phyloP scores from a whole-genome alignment of 352 stramenopile species.

The Phytophthora citrophthora region DNA sequence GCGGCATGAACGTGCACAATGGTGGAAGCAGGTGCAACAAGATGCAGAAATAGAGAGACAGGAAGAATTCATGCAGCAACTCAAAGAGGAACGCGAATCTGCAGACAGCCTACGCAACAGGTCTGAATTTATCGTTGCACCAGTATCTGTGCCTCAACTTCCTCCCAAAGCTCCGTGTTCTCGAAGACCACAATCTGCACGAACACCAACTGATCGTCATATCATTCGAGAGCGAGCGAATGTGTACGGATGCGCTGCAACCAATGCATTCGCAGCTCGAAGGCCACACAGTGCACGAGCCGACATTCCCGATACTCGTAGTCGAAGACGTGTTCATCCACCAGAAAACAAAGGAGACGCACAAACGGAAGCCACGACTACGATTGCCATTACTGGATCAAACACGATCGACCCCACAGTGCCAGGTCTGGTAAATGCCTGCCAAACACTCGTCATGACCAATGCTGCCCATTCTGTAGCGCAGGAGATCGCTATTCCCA shows the following conservation, averaged over 20 bases:
- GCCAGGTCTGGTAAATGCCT: conserved; percentile 32
- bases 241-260: conserved; percentile 61
- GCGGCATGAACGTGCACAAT: conserved; percentile 28
- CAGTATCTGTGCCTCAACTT: conserved; percentile 9
- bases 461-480: conserved; percentile 57
- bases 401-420: background rate
- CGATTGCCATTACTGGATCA: background rate
- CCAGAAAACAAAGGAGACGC: background rate
- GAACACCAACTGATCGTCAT: conserved; percentile 32
- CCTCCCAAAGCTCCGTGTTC: conserved; percentile 1
- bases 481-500: conserved; percentile 55
- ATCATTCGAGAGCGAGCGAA: conserved; percentile 49
- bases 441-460: conserved; percentile 65
- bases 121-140: background rate
- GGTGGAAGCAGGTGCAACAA: conserved; percentile 21
- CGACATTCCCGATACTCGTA: conserved; percentile 11
- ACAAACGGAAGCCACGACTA: background rate
- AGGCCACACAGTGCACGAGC: conserved; percentile 22
- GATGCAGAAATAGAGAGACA: conserved; percentile 20
- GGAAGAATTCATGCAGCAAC: conserved; percentile 30
- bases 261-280: conserved; percentile 46
- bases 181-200: conserved; percentile 37
- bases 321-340: conserved; percentile 6
- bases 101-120: background rate
- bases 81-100: conserved; percentile 13